Evolutionary conservation across 805 yeast genomes (phyloP), one percentile per base, ranked within the genome.

Genomic region (Yarrowia deformans): DNA sequence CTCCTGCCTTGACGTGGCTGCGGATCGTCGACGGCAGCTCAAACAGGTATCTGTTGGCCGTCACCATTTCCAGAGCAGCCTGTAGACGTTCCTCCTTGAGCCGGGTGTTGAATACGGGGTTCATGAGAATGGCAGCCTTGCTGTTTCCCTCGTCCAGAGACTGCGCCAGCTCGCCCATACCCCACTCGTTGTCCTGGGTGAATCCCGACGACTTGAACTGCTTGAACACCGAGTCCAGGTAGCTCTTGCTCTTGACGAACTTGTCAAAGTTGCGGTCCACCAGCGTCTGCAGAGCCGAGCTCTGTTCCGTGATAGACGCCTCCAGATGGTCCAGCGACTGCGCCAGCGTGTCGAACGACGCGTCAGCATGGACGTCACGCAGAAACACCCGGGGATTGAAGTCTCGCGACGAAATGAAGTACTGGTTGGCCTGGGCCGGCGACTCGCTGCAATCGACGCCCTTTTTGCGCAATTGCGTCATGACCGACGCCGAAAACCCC

Each of bases 231-330:
- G 83, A 82, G 74, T 90, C 93, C 45, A 90, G 78, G 3, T 85
- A 80, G 32, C 88, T 84, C 74, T 90, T 90, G 35, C 88, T 83
- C 71, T 84, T 84, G 40, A 90, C 90, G 71, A 88, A 89, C 72
- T 84, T 82, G 68, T 85, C 84, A 72, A 87, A 88, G 74, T 90
- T 90, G 14, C 82, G 78, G 72, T 86, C 86, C 16, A 89, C 86
- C 50, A 88, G 76, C 16, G 75, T 73, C 69, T 84, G 83, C 73
- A 88, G 76, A 19, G 84, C 84, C 9, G 81, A 80, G 46, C 87
- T 84, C 72, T 85, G 85, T 1, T 81, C 77, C 8, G 81, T 79
- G 40, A 89, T 82, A 23, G 85, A 81, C 32, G 75, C 71, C 69
- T 87, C 88, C 61, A 89, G 77, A 64, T 76, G 79, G 42, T 80